Evolutionary conservation across 2,329 filamentous ascomycete genomes (phyloP).

Genomic region (Aspergillus tamarii): DNA sequence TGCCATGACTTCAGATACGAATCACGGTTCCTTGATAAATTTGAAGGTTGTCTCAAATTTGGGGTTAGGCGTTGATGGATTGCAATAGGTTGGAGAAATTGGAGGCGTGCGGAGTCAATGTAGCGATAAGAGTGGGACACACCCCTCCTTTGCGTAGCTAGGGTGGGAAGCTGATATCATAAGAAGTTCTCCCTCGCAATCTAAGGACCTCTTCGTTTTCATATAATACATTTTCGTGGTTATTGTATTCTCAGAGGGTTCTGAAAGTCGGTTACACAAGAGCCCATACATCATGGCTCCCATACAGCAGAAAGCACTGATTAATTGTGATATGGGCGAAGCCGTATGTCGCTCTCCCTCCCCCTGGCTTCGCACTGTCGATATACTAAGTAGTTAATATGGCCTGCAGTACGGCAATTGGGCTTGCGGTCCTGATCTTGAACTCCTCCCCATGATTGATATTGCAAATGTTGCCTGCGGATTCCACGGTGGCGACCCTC

Average conservation of each 20-base stretch:
- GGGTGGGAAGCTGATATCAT: neutral
- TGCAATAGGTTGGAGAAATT: conserved; percentile 2
- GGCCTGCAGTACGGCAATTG: conserved; percentile 47
- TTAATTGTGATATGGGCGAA: conserved; percentile 54
- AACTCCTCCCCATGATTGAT: conserved; percentile 64
- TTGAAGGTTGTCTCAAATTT: neutral
- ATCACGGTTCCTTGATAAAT: conserved; percentile 1
- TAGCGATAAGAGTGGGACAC: conserved; percentile 5
- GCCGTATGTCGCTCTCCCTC: conserved; percentile 29
- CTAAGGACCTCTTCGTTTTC: neutral
- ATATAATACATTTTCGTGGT: neutral
- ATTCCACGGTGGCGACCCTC: conserved; percentile 63
- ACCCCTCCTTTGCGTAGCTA: neutral
- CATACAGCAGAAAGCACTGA: conserved; percentile 55
- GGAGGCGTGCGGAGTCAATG: conserved; percentile 8
- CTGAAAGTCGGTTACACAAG: neutral
- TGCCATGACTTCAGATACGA: neutral
- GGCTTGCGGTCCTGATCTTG: conserved; percentile 59
- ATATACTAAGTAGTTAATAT: neutral
- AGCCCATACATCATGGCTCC: conserved; percentile 45
- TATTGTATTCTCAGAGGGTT: neutral
- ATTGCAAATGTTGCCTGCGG: conserved; percentile 66
- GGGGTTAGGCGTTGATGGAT: neutral
- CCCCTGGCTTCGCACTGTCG: neutral
- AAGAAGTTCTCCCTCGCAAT: neutral